Evolutionary conservation across 1,139 yeast species (phyloP).

Genomic region (Saccharomyces uvarum): DNA sequence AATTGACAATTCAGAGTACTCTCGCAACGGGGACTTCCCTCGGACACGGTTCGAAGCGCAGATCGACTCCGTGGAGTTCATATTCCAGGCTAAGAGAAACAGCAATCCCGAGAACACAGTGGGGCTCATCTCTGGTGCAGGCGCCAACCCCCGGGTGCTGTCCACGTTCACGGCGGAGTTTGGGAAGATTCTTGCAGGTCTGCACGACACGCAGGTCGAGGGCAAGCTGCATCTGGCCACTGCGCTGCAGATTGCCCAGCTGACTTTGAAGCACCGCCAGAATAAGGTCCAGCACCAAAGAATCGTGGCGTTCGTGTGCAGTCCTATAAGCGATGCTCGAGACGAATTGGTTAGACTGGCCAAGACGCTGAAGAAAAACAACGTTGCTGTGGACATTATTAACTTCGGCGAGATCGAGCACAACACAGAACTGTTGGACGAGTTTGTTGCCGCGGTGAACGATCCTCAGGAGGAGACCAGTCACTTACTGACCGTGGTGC

Average conservation of each 20-base stretch:
- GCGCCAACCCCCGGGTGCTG: slow-evolving; percentile 74
- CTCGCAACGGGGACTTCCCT: slow-evolving; percentile 91
- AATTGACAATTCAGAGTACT: slow-evolving; percentile 90
- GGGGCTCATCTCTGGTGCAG: slow-evolving; percentile 83
- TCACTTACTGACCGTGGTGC: slow-evolving; percentile 80
- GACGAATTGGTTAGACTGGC: slow-evolving; percentile 73
- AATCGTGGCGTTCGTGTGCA: slow-evolving; percentile 82
- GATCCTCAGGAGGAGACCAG: slow-evolving; percentile 52
- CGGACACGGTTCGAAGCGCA: slow-evolving; percentile 91
- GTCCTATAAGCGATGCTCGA: slow-evolving; percentile 60
- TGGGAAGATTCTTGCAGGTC: slow-evolving; percentile 81
- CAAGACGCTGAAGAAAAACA: slow-evolving; percentile 88
- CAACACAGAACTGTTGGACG: slow-evolving; percentile 74
- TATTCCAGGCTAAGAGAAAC: slow-evolving; percentile 79
- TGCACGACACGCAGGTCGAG: slow-evolving; percentile 69
- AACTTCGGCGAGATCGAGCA: slow-evolving; percentile 84
- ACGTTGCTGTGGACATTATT: slow-evolving; percentile 80
- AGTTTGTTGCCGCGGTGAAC: slow-evolving; percentile 67
- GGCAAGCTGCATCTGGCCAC: slow-evolving; percentile 69
- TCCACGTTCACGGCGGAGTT: slow-evolving; percentile 83
- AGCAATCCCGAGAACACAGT: slow-evolving; percentile 92
- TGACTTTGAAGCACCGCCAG: slow-evolving; percentile 93
- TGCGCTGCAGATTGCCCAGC: slow-evolving; percentile 93
- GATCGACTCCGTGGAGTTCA: slow-evolving; percentile 80
- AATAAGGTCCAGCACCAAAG: slow-evolving; percentile 89